A percentile compares a stretch with the other conserved stretches of the same genome.
These are phyloP conservation scores for Secale cereale DNA, from an alignment of 176 grass and related monocot genomes.

Conservation along the genomic window DNA sequence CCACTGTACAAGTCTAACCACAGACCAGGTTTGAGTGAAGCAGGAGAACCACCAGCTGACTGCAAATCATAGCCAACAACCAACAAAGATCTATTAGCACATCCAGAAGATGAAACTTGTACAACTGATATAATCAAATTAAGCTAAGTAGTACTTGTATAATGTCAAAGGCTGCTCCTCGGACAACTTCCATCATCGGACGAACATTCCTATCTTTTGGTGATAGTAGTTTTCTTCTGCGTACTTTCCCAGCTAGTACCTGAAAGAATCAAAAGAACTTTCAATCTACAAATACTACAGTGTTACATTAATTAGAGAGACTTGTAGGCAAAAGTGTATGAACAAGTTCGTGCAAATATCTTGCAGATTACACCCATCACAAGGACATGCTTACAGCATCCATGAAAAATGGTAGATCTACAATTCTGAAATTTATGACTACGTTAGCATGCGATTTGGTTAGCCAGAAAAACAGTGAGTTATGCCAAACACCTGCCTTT, in stretches of 20 bases:
- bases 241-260: conserved; percentile 83
- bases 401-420: not conserved
- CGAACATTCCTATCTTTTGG: conserved; percentile 91
- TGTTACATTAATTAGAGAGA: not conserved
- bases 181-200: conserved; percentile 98
- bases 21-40: conserved; percentile 79
- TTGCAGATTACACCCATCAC: not conserved
- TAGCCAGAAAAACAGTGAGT: not conserved
- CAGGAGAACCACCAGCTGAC: conserved; percentile 85
- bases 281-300: not conserved
- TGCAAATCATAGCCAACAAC: conserved; percentile 38
- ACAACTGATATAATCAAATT: not conserved
- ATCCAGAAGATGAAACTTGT: conserved; percentile 9
- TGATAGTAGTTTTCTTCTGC: conserved; percentile 88
- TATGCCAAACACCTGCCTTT: not conserved
- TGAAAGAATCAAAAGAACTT: conserved; percentile 27
- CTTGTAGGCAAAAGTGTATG: not conserved
- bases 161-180: conserved; percentile 89
- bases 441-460: not conserved
- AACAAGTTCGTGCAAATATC: not conserved
- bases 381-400: not conserved
- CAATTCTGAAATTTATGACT: not conserved
- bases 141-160: conserved; percentile 55
- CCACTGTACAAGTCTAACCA: conserved; percentile 98
- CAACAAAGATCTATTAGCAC: not conserved